Conservation (phyloP, 495 filamentous ascomycete genomes). For the Neurospora intermedia region DNA sequence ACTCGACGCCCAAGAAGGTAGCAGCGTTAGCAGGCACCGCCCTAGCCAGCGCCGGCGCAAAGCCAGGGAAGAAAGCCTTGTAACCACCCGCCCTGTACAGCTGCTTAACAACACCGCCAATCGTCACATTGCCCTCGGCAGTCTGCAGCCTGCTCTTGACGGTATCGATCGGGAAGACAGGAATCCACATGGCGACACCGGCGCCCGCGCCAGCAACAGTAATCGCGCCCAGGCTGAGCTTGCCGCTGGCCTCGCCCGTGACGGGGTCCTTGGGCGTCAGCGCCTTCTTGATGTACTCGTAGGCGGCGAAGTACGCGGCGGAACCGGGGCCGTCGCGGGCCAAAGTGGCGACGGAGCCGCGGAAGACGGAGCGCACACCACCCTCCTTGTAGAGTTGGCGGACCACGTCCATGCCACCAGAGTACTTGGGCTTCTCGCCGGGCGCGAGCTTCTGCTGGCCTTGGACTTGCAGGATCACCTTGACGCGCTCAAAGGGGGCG, state of each 20-base stretch:
- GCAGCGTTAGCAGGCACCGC: conserved; percentile 91
- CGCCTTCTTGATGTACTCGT: conserved; percentile 83
- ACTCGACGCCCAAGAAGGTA: conserved; percentile 61
- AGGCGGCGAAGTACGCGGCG: conserved; percentile 93
- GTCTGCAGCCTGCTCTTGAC: conserved; percentile 92
- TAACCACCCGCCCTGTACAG: conserved; percentile 70
- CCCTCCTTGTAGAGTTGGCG: conserved; percentile 88
- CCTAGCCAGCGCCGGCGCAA: conserved; percentile 83
- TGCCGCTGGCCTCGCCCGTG: conserved; percentile 57
- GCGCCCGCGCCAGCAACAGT: conserved; percentile 79
- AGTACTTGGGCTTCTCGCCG: conserved; percentile 88
- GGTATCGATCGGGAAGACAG: conserved; percentile 95
- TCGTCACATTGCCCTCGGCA: conserved; percentile 74
- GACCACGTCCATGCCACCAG: conserved; percentile 84
- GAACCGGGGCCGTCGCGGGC: conserved; percentile 87
- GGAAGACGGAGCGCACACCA: conserved; percentile 81
- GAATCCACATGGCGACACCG: conserved; percentile 98
- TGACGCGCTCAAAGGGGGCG: conserved; percentile 95
- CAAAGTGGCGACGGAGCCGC: conserved; percentile 80
- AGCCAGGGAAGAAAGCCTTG: conserved; percentile 95
- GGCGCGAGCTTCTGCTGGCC: conserved; percentile 77
- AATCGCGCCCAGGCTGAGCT: conserved; percentile 74
- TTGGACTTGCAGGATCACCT: conserved; percentile 96
- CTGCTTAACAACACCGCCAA: conserved; percentile 65
- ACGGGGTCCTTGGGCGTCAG: conserved; percentile 76